Evolutionary conservation across 2,329 filamentous ascomycete species (phyloP).

Genomic region (Monosporascus sp.): DNA sequence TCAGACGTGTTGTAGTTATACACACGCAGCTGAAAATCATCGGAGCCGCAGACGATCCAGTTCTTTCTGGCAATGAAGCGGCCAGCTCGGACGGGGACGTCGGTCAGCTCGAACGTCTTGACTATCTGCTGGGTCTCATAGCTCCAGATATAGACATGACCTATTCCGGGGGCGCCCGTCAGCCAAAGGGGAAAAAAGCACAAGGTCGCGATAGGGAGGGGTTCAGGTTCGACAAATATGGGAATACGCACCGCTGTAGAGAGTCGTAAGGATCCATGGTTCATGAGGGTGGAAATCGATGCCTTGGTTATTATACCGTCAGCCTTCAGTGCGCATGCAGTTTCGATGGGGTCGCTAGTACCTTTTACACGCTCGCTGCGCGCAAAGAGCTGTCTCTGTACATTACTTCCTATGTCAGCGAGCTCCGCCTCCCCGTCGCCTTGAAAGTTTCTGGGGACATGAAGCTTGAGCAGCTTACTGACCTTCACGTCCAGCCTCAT

Average conservation of each 20-base stretch:
- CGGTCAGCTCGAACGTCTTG: conserved; percentile 98
- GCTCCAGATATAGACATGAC: conserved; percentile 99
- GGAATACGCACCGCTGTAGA: conserved; percentile 75
- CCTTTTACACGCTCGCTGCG: conserved; percentile 89
- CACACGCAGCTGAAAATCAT: conserved; percentile 83
- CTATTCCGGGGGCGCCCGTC: conserved; percentile 36
- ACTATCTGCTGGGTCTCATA: conserved; percentile 95
- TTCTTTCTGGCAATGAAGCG: conserved; percentile 98
- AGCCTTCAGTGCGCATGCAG: not conserved
- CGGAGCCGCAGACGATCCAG: conserved; percentile 94
- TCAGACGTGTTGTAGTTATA: conserved; percentile 99
- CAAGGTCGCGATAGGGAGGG: not conserved
- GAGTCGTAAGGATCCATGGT: conserved; percentile 92
- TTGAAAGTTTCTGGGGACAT: not conserved
- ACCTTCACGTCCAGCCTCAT: conserved; percentile 29
- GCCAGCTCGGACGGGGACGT: conserved; percentile 94
- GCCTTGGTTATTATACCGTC: conserved; percentile 27
- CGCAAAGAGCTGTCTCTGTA: conserved; percentile 75
- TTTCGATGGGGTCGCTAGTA: conserved; percentile 23
- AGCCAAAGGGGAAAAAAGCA: conserved; percentile 5
- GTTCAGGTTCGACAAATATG: not conserved
- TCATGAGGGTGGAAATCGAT: conserved; percentile 97
- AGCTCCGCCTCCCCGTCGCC: not conserved
- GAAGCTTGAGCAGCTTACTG: conserved; percentile 1
- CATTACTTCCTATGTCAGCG: conserved; percentile 31